Percentiles rank a stretch among this genome's conserved stretches.
These are phyloP conservation scores for Fraxinus velutina DNA, from an alignment of 305 asterid species.

Conservation along the genomic window DNA sequence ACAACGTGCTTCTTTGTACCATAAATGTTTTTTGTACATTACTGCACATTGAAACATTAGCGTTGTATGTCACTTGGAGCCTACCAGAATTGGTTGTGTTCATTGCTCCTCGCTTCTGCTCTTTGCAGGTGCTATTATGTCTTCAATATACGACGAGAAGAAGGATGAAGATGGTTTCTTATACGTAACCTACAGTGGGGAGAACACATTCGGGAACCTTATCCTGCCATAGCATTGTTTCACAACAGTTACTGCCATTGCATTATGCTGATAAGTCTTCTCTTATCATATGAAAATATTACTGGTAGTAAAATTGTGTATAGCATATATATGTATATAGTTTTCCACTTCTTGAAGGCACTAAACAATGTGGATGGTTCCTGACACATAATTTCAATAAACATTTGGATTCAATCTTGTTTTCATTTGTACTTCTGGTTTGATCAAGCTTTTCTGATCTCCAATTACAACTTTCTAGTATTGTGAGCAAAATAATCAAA, in stretches of 20 bases:
- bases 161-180: slow-evolving; percentile 59
- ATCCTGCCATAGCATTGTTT: slow-evolving; percentile 1
- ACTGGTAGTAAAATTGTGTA: slow-evolving; percentile 13
- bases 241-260: slow-evolving; percentile 1
- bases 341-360: slow-evolving; percentile 4
- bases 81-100: background rate
- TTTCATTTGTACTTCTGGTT: background rate
- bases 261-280: slow-evolving; percentile 1
- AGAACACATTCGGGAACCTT: slow-evolving; percentile 43
- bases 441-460: background rate
- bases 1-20: background rate
- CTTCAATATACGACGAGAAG: slow-evolving; percentile 47
- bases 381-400: background rate
- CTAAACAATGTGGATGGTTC: background rate
- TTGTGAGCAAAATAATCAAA: background rate
- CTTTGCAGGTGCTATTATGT: slow-evolving; percentile 40
- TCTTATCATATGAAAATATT: background rate
- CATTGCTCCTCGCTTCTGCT: background rate
- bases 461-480: background rate
- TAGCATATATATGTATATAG: slow-evolving; percentile 22
- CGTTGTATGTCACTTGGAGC: background rate
- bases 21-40: no score
- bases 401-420: background rate
- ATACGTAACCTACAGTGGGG: slow-evolving; percentile 55
- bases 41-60: background rate